Evolutionary conservation across 768 basidiomycete genomes (phyloP), one percentile per base, ranked within the genome.

Genomic region (Mycena filopes): DNA sequence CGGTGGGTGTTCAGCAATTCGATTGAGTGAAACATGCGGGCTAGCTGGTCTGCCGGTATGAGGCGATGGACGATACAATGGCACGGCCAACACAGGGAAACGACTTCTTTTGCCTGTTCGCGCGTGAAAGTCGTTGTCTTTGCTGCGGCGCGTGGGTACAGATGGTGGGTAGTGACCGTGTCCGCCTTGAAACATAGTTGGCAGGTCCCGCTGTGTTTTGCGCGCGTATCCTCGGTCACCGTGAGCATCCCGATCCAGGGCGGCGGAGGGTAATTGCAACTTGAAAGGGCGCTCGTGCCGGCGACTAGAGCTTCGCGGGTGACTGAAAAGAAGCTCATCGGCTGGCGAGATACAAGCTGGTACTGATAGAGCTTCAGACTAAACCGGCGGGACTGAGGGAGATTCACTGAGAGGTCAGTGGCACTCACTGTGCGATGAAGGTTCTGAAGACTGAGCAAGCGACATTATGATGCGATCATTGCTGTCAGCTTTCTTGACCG

Each of bases 221-320:
- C 31, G 21, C 38, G 61, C 29, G 61, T 63, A 26, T 63, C 61
- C 28, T 63, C 42, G 31, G 53, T 55, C 20, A 26, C 38, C 45
- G 61, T 55, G 46, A 63, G 61, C 60, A 62, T 62, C 15, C 53
- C 46, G 46, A 55, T 62, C 61, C 61, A 63, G 36, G n/a, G n/a
- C n/a, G n/a, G n/a, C n/a, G n/a, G n/a, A n/a, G n/a, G n/a, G n/a
- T n/a, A n/a, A n/a, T n/a, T n/a, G n/a, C n/a, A n/a, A n/a, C n/a
- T n/a, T n/a, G n/a, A n/a, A n/a, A n/a, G n/a, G n/a, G n/a, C n/a
- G n/a, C n/a, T n/a, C n/a, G n/a, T n/a, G n/a, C n/a, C n/a, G n/a
- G n/a, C n/a, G n/a, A n/a, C n/a, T n/a, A n/a, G n/a, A n/a, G n/a
- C n/a, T n/a, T n/a, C n/a, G n/a, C n/a, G n/a, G n/a, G n/a, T n/a